These are phyloP conservation scores for Pterocarpus santalinus DNA, from an alignment of 306 rosid species.

Conservation along the genomic window DNA sequence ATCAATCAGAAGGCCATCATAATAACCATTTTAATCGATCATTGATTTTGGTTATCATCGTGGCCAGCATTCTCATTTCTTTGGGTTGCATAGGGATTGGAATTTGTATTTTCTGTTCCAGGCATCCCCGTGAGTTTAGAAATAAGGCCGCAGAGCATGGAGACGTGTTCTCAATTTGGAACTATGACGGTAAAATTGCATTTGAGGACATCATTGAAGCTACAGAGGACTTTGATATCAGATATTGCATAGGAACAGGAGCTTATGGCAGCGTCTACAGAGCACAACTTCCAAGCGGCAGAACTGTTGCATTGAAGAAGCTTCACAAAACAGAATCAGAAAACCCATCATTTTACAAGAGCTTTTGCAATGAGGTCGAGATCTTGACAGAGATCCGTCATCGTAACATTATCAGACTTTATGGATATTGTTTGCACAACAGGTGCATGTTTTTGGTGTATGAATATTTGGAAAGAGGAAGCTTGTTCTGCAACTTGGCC, in stretches of 20 bases:
- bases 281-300: constrained; percentile 40
- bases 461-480: constrained; percentile 49
- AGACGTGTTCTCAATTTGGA: constrained; percentile 39
- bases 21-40: no score
- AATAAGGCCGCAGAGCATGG: constrained; percentile 22
- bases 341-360: constrained; percentile 28
- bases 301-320: constrained; percentile 37
- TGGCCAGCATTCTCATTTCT: no score
- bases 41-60: no score
- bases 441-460: constrained; percentile 40
- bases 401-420: constrained; percentile 14
- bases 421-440: constrained; percentile 39
- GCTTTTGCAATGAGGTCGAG: constrained; percentile 36
- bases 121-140: no score
- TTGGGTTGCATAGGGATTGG: no score
- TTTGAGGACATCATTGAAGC: constrained; percentile 42
- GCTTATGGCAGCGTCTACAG: constrained; percentile 43
- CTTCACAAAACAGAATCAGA: constrained; percentile 41
- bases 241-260: constrained; percentile 46
- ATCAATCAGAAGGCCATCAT: background rate
- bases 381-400: constrained; percentile 35
- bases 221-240: constrained; percentile 37
- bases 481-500: constrained; percentile 20
- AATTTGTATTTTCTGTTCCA: no score
- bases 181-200: constrained; percentile 45